Conservation (phyloP, 495 filamentous ascomycete species). For the Neurospora intermedia region DNA sequence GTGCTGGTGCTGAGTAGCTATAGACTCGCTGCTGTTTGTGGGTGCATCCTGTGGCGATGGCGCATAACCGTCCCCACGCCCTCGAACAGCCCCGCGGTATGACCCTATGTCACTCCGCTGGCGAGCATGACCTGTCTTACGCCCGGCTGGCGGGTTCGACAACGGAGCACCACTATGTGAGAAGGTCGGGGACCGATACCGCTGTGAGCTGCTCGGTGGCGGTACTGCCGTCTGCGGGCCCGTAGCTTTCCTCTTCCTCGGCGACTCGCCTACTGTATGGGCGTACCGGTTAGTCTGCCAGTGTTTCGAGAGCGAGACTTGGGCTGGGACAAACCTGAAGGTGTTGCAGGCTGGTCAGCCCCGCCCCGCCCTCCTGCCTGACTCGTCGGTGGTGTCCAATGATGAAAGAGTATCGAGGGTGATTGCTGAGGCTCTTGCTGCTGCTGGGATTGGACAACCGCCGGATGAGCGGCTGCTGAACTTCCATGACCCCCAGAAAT, state of each 20-base stretch:
- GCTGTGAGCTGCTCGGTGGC: constrained; percentile 40
- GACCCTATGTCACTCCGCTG: constrained; percentile 57
- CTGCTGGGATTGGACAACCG: constrained; percentile 23
- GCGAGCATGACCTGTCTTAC: constrained; percentile 55
- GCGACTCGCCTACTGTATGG: constrained; percentile 47
- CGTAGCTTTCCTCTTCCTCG: constrained; percentile 63
- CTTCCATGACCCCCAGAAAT: constrained; percentile 15
- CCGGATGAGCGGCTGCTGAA: constrained; percentile 19
- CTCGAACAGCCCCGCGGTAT: constrained; percentile 31
- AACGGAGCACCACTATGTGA: constrained; percentile 43
- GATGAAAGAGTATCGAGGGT: constrained; percentile 80
- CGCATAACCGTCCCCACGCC: constrained; percentile 25
- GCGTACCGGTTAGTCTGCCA: constrained; percentile 39
- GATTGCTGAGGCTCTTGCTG: constrained; percentile 36
- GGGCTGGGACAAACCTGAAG: constrained; percentile 55
- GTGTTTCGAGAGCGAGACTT: constrained; percentile 40
- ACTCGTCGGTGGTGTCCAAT: constrained; percentile 72
- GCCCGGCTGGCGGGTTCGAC: constrained; percentile 45
- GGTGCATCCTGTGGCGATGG: constrained; percentile 27
- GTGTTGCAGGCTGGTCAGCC: constrained; percentile 50
- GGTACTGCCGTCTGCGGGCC: constrained; percentile 49
- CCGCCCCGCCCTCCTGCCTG: constrained; percentile 40
- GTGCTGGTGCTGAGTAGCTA: not conserved
- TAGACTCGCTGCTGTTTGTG: constrained; percentile 13
- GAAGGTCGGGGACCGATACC: constrained; percentile 45